Conservation (phyloP, 257 asterid genomes). For the Echium plantagineum region DNA sequence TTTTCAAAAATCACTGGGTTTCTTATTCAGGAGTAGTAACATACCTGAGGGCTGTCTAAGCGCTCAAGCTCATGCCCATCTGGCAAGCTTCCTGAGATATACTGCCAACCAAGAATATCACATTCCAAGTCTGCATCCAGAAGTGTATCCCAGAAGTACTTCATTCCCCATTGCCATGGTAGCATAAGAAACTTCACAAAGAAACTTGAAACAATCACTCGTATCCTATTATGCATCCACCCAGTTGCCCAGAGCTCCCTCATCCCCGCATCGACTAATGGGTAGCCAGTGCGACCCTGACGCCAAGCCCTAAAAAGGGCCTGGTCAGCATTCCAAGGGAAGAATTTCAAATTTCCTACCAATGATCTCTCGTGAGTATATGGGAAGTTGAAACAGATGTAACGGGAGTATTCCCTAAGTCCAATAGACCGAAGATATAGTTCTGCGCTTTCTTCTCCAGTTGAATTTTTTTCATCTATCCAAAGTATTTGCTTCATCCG, state of each 20-base stretch:
- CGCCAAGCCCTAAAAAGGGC: constrained; percentile 85
- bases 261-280: constrained; percentile 95
- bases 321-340: constrained; percentile 88
- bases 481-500: constrained; percentile 83
- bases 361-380: constrained; percentile 87
- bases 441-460: constrained; percentile 87
- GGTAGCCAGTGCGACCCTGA: constrained; percentile 93
- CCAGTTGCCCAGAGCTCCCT: constrained; percentile 98
- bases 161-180: constrained; percentile 99
- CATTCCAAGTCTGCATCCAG: constrained; percentile 92
- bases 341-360: constrained; percentile 60
- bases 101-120: constrained; percentile 98
- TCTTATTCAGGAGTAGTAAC: background rate
- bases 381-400: constrained; percentile 89
- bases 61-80: constrained; percentile 85
- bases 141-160: constrained; percentile 93
- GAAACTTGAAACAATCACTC: constrained; percentile 89
- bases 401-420: constrained; percentile 82
- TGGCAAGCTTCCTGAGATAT: constrained; percentile 76
- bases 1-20: background rate
- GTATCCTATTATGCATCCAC: constrained; percentile 86
- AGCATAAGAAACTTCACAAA: constrained; percentile 88
- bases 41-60: constrained; percentile 85
- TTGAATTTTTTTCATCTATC: constrained; percentile 76
- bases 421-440: constrained; percentile 84